Percentiles rank a stretch among this genome's conserved stretches.
Conservation (phyloP, 1,139 yeast genomes). For the Tardiomyces blankii region DNA sequence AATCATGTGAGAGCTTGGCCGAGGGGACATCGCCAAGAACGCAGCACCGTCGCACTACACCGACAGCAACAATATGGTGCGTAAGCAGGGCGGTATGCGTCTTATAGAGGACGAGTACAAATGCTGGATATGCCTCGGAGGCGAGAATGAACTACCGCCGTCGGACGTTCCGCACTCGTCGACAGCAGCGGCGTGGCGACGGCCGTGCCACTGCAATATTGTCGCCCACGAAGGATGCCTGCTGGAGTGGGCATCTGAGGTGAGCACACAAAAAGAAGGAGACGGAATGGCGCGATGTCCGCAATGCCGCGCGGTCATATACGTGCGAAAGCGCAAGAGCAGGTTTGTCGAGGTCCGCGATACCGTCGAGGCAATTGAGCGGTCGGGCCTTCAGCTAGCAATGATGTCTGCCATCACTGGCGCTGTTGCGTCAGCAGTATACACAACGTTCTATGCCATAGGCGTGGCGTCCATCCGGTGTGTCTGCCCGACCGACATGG, state of each 20-base stretch:
- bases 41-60: too few species aligned
- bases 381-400: constrained; percentile 13
- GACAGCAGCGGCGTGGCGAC: constrained; percentile 28
- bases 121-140: constrained; percentile 39
- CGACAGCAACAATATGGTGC: too few species aligned
- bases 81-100: too few species aligned
- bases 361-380: constrained; percentile 14
- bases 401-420: constrained; percentile 16
- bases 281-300: constrained; percentile 27
- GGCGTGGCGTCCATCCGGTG: constrained; percentile 28
- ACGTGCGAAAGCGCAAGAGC: constrained; percentile 15
- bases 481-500: constrained; percentile 23
- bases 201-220: constrained; percentile 32
- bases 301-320: constrained; percentile 32
- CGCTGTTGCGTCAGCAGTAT: constrained; percentile 1
- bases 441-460: constrained; percentile 18
- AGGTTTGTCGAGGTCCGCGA: constrained; percentile 17
- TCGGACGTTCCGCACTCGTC: constrained; percentile 10
- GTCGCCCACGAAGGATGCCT: constrained; percentile 35
- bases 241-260: constrained; percentile 33
- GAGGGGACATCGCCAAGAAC: too few species aligned
- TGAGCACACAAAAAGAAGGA: constrained; percentile 13
- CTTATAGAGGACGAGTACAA: constrained; percentile 2
- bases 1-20: too few species aligned
- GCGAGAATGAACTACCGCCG: constrained; percentile 29